phyloP scores from a whole-genome alignment of 169 alveolate species.

The Miamiensis avidus region DNA sequence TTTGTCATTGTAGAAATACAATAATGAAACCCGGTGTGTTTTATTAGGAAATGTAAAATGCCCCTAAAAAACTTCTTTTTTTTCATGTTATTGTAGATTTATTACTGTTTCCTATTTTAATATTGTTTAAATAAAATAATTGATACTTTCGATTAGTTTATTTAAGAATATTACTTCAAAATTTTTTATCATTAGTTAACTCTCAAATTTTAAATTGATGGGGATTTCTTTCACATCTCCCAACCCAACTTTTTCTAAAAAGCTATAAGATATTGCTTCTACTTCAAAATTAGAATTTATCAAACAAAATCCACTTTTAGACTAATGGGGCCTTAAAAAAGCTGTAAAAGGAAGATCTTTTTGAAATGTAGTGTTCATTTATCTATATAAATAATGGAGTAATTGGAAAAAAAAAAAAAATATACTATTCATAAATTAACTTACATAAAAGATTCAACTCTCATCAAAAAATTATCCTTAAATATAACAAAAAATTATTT shows the following conservation, averaged over 20 bases:
- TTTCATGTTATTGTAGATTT: no score
- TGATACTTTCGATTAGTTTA: no score
- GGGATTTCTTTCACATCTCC: neutral
- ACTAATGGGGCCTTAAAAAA: neutral
- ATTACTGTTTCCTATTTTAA: neutral
- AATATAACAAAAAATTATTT: no score
- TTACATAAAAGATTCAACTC: no score
- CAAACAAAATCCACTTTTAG: neutral
- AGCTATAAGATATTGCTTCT: neutral
- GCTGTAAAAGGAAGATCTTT: neutral
- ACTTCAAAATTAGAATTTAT: neutral
- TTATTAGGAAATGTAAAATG: neutral
- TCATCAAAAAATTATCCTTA: neutral
- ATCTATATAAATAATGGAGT: neutral
- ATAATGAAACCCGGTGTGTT: neutral
- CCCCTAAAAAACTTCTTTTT: neutral
- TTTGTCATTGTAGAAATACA: neutral
- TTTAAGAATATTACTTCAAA: no score
- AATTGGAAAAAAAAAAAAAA: no score
- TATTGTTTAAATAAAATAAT: no score
- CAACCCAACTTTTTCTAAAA: neutral
- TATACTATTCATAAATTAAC: neutral
- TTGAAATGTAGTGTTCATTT: no score
- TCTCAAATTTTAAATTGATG: neutral
- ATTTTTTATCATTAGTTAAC: no score